Conservation (phyloP, 169 alveolate genomes). For the Cyclospora cayetanensis region DNA sequence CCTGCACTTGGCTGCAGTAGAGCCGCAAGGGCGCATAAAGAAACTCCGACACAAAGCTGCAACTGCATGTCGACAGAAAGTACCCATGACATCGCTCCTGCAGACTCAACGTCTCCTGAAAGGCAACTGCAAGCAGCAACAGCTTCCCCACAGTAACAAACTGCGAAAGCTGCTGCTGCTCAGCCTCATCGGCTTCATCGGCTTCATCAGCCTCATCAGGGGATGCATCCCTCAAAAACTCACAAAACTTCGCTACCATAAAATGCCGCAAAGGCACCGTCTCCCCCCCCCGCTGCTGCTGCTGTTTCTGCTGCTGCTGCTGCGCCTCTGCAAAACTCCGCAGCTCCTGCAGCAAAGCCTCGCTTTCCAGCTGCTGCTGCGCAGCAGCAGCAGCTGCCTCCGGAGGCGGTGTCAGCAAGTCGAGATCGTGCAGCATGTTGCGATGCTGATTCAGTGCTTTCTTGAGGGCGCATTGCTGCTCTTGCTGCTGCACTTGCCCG, state of each 20-base stretch:
- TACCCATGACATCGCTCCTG: neutral
- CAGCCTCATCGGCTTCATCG: no score
- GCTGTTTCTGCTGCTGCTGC: slow-evolving; percentile 7
- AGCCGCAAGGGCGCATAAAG: neutral
- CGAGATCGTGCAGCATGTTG: neutral
- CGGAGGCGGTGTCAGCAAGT: neutral
- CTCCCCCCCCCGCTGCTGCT: neutral
- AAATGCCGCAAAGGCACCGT: neutral
- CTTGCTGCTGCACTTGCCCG: neutral
- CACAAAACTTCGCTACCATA: neutral
- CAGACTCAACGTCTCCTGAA: neutral
- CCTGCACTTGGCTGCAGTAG: neutral
- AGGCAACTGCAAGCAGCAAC: neutral
- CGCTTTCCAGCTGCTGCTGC: neutral
- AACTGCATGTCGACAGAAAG: neutral
- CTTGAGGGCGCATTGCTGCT: neutral
- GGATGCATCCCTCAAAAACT: neutral
- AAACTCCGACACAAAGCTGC: neutral
- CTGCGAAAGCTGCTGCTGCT: neutral
- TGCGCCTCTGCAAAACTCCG: no score
- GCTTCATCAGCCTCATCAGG: neutral
- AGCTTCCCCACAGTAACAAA: neutral
- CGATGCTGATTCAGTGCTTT: neutral
- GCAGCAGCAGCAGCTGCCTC: no score
- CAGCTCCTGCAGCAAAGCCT: neutral